Percentiles rank a stretch among this genome's conserved stretches.
phyloP scores from a whole-genome alignment of 2,329 filamentous ascomycete genomes.

The Biscogniauxia mediterranea region DNA sequence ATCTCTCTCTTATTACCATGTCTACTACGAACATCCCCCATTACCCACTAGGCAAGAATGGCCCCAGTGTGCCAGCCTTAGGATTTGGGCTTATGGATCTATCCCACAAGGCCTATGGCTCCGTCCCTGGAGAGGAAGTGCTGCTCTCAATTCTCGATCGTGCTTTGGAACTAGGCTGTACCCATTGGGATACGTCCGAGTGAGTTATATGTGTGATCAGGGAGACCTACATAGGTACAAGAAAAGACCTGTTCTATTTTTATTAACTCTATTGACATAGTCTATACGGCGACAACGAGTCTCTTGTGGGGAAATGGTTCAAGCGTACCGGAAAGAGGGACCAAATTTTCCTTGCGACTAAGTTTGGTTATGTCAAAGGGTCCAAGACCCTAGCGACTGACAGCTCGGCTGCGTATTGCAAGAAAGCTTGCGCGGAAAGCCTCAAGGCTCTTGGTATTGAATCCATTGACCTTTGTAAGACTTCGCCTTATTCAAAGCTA shows the following conservation, averaged over 20 bases:
- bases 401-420: constrained; percentile 40
- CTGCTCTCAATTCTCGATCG: constrained; percentile 44
- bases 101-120: constrained; percentile 13
- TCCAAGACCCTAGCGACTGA: constrained; percentile 25
- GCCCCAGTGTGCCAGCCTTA: constrained; percentile 20
- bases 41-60: constrained; percentile 19
- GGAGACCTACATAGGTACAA: neutral
- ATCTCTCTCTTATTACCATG: neutral
- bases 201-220: constrained; percentile 7
- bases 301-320: constrained; percentile 49
- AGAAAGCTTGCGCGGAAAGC: constrained; percentile 39
- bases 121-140: constrained; percentile 36
- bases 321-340: constrained; percentile 40
- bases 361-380: constrained; percentile 41
- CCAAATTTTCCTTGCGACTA: constrained; percentile 52
- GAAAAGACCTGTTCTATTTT: neutral
- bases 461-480: constrained; percentile 42
- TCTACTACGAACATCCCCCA: neutral
- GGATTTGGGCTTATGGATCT: constrained; percentile 26
- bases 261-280: constrained; percentile 7
- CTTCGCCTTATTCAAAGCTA: neutral
- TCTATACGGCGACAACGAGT: constrained; percentile 46
- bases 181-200: constrained; percentile 44
- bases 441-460: constrained; percentile 40
- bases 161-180: constrained; percentile 41